Base-by-base conservation (phyloP, 2,329 filamentous ascomycete species). In the Monosporascus sp. region DNA sequence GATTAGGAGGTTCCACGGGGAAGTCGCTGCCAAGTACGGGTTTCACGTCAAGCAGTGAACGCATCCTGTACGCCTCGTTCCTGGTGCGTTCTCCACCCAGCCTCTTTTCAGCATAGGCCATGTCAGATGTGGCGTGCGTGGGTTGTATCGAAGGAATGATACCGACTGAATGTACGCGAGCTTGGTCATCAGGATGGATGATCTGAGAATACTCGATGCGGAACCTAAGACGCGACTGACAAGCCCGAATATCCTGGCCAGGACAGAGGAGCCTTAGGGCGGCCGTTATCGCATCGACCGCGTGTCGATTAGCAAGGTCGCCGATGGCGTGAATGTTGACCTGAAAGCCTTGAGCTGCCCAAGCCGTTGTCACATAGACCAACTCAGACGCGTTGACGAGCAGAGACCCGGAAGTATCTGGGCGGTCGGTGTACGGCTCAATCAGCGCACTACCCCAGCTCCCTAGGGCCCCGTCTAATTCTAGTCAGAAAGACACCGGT, bases 321-420 rank as follows among this genome's bases (percentile, higher is more conserved):
- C 86, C 86, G 53, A 89, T 89, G 47, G 85, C 85, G 65, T 89
- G 86, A 55, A 89, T 85, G 62, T 86, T 87, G 52, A 89, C 84
- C 63, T 89, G 85, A 60, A 78, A 88, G 14, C 82, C 83, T 37
- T 74, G 75, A 2, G 68, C 68, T 17, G 83, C 78, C 85, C 85
- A 89, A 27, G 78, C 67, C 11, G 68, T 70, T 3, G 84, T 74
- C 9, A 87, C 70, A 6, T 71, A 64, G 1, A 75, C 76, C 50
- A 89, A 72, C 3, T 78, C 75, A 0, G 78, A 79, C n/a, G 80
- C 77, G 63, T 87, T 85, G 51, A 88, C 80, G 35, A 89, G 76
- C 48, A 89, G 79, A 0, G 83, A 86, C 14, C 86, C 86, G 0
- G 76, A 79, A 0, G 78, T 82, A 53, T 77, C 77, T 2, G 79